Conservation (phyloP, 768 basidiomycete genomes). For the Galerina marginata region DNA sequence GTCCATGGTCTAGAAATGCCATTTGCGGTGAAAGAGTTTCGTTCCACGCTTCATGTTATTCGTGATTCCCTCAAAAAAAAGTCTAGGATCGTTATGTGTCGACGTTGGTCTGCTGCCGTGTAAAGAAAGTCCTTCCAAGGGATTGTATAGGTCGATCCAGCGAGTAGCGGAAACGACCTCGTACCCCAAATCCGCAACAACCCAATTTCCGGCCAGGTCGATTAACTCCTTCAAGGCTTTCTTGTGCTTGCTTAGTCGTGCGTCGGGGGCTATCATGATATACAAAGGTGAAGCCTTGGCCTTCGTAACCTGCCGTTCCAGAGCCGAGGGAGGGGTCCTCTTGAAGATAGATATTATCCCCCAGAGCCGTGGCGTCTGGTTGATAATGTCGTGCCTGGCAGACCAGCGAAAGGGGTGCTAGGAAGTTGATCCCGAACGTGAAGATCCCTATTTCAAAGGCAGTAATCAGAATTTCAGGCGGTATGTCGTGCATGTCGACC, state of each 20-base stretch:
- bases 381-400: slow-evolving; percentile 29
- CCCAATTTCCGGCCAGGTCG: slow-evolving; percentile 33
- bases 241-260: neutral
- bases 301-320: slow-evolving; percentile 28
- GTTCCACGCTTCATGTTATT: neutral
- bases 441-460: slow-evolving; percentile 34
- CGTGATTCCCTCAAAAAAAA: slow-evolving; percentile 19
- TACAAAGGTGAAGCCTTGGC: slow-evolving; percentile 35
- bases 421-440: slow-evolving; percentile 32
- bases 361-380: slow-evolving; percentile 37
- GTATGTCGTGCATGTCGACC: slow-evolving; percentile 27
- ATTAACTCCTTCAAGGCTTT: slow-evolving; percentile 14
- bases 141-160: slow-evolving; percentile 24
- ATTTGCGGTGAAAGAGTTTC: slow-evolving; percentile 21
- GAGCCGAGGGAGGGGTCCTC: slow-evolving; percentile 1
- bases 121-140: slow-evolving; percentile 27
- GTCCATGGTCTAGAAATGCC: slow-evolving; percentile 23
- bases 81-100: neutral
- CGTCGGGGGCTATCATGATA: slow-evolving; percentile 15
- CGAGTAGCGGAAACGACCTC: slow-evolving; percentile 18
- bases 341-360: slow-evolving; percentile 30
- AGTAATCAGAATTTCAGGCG: slow-evolving; percentile 34
- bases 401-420: slow-evolving; percentile 33
- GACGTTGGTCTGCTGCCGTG: neutral
- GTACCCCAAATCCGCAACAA: slow-evolving; percentile 26